These are phyloP conservation scores for Isabelozyma gotoi DNA, from an alignment of 805 yeast species.

Conservation along the genomic window DNA sequence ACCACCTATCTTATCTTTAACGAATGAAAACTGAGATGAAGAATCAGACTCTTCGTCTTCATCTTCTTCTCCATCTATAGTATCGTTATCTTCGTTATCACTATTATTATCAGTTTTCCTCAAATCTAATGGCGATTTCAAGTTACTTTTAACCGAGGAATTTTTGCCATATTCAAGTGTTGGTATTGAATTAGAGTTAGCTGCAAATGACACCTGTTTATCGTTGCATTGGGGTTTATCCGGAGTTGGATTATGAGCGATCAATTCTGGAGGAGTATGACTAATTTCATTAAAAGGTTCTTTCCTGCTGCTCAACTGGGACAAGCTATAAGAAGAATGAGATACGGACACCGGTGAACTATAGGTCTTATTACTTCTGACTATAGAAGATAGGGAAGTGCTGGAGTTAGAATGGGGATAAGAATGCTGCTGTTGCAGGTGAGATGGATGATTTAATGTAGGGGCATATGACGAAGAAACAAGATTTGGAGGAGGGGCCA, in stretches of 20 bases:
- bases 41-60: slow-evolving; percentile 10
- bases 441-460: no score
- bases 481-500: background rate
- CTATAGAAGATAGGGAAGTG: background rate
- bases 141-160: background rate
- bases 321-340: background rate
- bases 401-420: background rate
- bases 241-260: background rate
- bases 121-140: background rate
- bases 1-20: slow-evolving; percentile 39
- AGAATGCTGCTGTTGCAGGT: background rate
- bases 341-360: background rate
- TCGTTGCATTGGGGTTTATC: no score
- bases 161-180: background rate
- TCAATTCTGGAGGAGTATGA: background rate
- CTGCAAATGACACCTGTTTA: background rate
- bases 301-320: background rate
- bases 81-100: background rate
- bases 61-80: background rate
- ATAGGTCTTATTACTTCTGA: background rate
- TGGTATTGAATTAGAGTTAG: no score
- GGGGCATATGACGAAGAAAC: background rate
- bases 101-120: background rate
- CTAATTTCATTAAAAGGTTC: background rate
- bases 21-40: slow-evolving; percentile 44